Conservation (phyloP, 139 green algal species). For the Micromonas pusilla region DNA sequence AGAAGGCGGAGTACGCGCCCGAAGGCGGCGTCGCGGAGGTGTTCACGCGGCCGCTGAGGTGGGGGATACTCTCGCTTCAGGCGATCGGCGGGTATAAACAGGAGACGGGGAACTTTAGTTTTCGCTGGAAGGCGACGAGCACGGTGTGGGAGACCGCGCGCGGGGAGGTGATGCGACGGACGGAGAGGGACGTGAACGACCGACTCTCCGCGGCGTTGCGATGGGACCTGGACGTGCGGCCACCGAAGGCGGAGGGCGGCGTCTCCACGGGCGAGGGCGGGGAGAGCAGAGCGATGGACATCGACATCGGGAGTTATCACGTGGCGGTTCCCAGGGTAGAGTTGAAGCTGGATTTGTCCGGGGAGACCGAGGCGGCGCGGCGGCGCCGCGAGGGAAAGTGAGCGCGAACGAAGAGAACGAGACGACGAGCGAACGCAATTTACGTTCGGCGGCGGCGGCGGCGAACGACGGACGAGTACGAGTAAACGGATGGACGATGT, state of each 20-base stretch:
- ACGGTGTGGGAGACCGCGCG: not conserved
- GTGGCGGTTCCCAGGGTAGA: slow-evolving; percentile 8
- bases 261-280: too few species aligned
- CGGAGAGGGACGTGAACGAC: not conserved
- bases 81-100: not conserved
- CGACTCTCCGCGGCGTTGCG: not conserved
- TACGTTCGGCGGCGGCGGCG: too few species aligned
- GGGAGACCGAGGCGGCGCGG: too few species aligned
- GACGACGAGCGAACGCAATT: too few species aligned
- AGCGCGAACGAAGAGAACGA: too few species aligned
- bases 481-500: too few species aligned
- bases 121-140: not conserved
- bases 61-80: not conserved
- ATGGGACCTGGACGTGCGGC: not conserved
- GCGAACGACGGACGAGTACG: too few species aligned
- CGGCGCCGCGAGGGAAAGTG: too few species aligned
- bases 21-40: slow-evolving; percentile 1
- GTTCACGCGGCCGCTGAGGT: not conserved
- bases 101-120: not conserved
- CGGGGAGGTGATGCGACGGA: not conserved
- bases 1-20: slow-evolving; percentile 1
- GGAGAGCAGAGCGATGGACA: not conserved
- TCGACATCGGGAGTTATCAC: slow-evolving; percentile 14
- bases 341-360: slow-evolving; percentile 6
- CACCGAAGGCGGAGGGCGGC: not conserved